These are phyloP conservation scores for Vicia faba DNA, from an alignment of 306 rosid species.

Conservation along the genomic window DNA sequence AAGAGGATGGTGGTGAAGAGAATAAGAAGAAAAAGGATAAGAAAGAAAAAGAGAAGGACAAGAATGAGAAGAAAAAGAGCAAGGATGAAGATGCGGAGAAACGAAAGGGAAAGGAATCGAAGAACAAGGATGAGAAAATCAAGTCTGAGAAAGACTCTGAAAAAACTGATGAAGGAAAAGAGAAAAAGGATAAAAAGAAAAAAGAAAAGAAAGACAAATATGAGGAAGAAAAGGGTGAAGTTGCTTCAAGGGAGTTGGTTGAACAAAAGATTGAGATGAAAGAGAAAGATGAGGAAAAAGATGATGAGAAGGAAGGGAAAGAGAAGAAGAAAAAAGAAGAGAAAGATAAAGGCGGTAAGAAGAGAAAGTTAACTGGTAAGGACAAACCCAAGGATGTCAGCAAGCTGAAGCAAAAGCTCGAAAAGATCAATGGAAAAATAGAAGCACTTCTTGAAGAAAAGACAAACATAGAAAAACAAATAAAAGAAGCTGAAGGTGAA, in stretches of 20 bases:
- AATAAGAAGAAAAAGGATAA: slow-evolving; percentile 10
- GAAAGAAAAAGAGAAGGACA: slow-evolving; percentile 12
- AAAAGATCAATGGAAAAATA: slow-evolving; percentile 53
- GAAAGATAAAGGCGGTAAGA: slow-evolving; percentile 55
- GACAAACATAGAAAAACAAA: slow-evolving; percentile 51
- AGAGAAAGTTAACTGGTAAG: slow-evolving; percentile 48
- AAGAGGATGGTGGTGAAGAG: not conserved
- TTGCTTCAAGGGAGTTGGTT: slow-evolving; percentile 42
- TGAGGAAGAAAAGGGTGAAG: slow-evolving; percentile 4
- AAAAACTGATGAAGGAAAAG: slow-evolving; percentile 20
- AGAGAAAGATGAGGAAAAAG: not conserved
- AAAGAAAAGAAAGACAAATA: slow-evolving; percentile 15
- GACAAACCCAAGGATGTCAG: slow-evolving; percentile 48
- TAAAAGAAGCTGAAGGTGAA: slow-evolving; percentile 51
- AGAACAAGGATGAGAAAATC: slow-evolving; percentile 13
- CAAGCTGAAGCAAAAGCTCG: slow-evolving; percentile 64
- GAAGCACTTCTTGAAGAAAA: slow-evolving; percentile 51
- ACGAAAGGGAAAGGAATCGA: slow-evolving; percentile 12
- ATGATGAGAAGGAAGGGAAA: slow-evolving; percentile 34
- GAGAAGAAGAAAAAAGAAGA: slow-evolving; percentile 41
- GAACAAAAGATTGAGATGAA: slow-evolving; percentile 25
- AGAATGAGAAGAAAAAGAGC: slow-evolving; percentile 26
- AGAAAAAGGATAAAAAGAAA: slow-evolving; percentile 29
- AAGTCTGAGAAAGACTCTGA: not conserved
- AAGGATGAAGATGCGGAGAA: slow-evolving; percentile 26